phyloP scores from a whole-genome alignment of 1,284 basidiomycete species.

The Cutaneotrichosporon cyanovorans region DNA sequence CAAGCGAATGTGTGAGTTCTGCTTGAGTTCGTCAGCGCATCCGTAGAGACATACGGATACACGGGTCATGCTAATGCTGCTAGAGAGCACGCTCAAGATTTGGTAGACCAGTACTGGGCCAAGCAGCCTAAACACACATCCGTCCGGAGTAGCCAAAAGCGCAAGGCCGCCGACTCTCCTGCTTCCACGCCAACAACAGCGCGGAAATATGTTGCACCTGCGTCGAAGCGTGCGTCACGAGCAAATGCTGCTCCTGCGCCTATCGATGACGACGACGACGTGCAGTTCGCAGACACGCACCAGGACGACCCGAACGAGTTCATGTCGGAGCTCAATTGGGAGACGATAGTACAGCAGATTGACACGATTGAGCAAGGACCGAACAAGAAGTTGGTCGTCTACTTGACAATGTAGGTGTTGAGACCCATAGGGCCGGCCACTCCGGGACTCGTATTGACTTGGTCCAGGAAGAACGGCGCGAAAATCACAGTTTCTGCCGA shows the following conservation, averaged over 20 bases:
- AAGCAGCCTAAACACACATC: conserved; percentile 13
- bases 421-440: conserved; percentile 1
- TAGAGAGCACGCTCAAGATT: conserved; percentile 31
- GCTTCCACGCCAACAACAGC: background rate
- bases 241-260: conserved; percentile 31
- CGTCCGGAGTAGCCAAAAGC: background rate
- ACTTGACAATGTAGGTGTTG: conserved; percentile 39
- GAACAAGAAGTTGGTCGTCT: conserved; percentile 28
- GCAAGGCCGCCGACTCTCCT: background rate
- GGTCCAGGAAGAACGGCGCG: conserved; percentile 34
- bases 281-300: conserved; percentile 45
- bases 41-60: too few relatives aligned
- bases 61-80: too few relatives aligned
- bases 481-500: conserved; percentile 23
- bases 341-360: conserved; percentile 32
- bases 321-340: conserved; percentile 37
- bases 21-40: too few relatives aligned
- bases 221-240: conserved; percentile 8
- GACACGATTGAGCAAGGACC: conserved; percentile 36
- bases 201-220: background rate
- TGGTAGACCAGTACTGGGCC: conserved; percentile 35
- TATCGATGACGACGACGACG: conserved; percentile 52
- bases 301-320: conserved; percentile 31
- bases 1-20: conserved; percentile 40
- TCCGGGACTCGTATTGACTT: too few relatives aligned